Conservation (phyloP, 306 rosid genomes). For the Oemleria cerasiformis region DNA sequence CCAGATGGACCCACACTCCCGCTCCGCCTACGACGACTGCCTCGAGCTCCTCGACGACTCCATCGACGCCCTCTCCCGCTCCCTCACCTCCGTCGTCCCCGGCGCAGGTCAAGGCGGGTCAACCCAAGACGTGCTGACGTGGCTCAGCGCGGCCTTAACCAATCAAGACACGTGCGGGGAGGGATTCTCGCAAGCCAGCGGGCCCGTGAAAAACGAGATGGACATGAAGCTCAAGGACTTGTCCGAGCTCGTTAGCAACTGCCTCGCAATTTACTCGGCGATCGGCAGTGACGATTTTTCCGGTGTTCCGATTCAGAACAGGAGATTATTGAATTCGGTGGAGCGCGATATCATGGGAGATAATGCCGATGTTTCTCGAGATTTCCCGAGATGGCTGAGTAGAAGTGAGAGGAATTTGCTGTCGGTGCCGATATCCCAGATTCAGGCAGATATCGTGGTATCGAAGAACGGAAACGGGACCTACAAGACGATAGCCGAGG, state of each 20-base stretch:
- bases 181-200: conserved; percentile 48
- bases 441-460: conserved; percentile 71
- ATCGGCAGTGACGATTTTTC: conserved; percentile 48
- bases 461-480: conserved; percentile 70
- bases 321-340: conserved; percentile 36
- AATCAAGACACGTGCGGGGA: conserved; percentile 85
- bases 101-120: conserved; percentile 7
- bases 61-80: conserved; percentile 53
- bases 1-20: conserved; percentile 41
- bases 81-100: conserved; percentile 39
- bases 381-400: conserved; percentile 70
- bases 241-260: conserved; percentile 71
- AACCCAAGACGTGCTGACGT: conserved; percentile 60
- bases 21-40: conserved; percentile 71
- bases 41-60: conserved; percentile 85
- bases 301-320: conserved; percentile 75
- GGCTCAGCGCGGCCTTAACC: conserved; percentile 86
- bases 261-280: conserved; percentile 65
- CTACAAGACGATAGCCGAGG: conserved; percentile 60
- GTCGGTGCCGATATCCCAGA: conserved; percentile 41
- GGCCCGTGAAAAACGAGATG: conserved; percentile 51
- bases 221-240: conserved; percentile 43
- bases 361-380: conserved; percentile 23
- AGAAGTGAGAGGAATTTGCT: conserved; percentile 59
- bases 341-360: conserved; percentile 27